Percentiles rank a stretch among this genome's conserved stretches.
Evolutionary conservation across 1,284 basidiomycete species (phyloP).

Genomic region (Ustilago trichophora): DNA sequence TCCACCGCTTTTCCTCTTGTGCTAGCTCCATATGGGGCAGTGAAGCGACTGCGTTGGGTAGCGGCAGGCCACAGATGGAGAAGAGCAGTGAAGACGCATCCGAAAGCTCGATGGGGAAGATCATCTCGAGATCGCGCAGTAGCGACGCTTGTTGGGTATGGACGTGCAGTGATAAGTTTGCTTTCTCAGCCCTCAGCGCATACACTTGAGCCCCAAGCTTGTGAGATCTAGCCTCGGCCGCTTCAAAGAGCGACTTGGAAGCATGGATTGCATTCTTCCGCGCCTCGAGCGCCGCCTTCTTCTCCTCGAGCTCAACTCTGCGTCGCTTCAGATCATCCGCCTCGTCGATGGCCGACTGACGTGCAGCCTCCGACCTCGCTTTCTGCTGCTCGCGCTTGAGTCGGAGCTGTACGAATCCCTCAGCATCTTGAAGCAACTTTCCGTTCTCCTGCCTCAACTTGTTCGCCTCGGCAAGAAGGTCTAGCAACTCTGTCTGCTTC

Average conservation of each 20-base stretch:
- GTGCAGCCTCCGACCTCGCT: constrained; percentile 8
- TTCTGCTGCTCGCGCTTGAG: constrained; percentile 24
- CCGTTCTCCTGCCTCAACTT: constrained; percentile 2
- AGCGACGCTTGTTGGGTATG: constrained; percentile 44
- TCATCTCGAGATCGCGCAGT: constrained; percentile 54
- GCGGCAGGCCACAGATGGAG: constrained; percentile 55
- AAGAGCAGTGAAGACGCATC: constrained; percentile 60
- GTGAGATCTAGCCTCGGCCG: constrained; percentile 4
- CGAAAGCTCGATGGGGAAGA: constrained; percentile 63
- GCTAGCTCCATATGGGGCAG: constrained; percentile 17
- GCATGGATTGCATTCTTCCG: constrained; percentile 15
- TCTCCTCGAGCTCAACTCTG: constrained; percentile 6
- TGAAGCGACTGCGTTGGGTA: constrained; percentile 55
- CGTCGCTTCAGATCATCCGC: constrained; percentile 5
- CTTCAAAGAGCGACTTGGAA: constrained; percentile 11
- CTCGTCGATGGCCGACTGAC: constrained; percentile 21
- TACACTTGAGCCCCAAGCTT: constrained; percentile 11
- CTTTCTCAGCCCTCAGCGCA: constrained; percentile 2
- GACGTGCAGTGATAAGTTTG: constrained; percentile 8
- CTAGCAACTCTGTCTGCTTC: constrained; percentile 20
- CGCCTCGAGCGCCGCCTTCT: constrained; percentile 14
- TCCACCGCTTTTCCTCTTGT: constrained; percentile 36
- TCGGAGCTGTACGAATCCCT: constrained; percentile 22
- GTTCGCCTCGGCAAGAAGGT: constrained; percentile 7
- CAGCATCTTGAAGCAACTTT: constrained; percentile 7